Evolutionary conservation across 2,329 filamentous ascomycete species (phyloP).

Genomic region (Pseudogymnoascus sp.): DNA sequence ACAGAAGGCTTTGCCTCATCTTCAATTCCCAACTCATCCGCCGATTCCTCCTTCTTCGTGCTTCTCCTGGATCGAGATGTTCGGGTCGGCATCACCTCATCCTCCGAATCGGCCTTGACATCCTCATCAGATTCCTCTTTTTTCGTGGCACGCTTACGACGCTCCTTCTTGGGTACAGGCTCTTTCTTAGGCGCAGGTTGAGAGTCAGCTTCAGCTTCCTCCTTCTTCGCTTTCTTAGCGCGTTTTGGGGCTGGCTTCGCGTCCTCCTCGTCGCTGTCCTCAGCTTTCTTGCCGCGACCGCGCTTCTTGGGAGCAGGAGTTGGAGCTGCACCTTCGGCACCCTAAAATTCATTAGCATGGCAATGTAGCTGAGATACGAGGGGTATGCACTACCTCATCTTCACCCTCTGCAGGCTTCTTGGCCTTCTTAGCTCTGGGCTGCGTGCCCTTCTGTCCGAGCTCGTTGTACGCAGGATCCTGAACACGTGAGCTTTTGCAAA

Average conservation of each 20-base stretch:
- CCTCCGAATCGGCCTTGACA: conserved; percentile 10
- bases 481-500: neutral
- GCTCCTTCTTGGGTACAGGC: conserved; percentile 15
- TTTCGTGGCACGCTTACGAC: conserved; percentile 29
- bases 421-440: conserved; percentile 18
- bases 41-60: conserved; percentile 27
- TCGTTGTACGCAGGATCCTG: conserved; percentile 29
- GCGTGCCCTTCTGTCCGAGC: conserved; percentile 23
- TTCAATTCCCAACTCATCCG: conserved; percentile 18
- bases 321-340: neutral
- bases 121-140: conserved; percentile 14
- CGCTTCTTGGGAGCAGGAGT: conserved; percentile 31
- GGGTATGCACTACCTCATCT: conserved; percentile 11
- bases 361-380: neutral
- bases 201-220: conserved; percentile 6
- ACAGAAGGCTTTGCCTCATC: neutral
- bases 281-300: conserved; percentile 21
- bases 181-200: conserved; percentile 10
- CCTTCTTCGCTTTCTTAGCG: conserved; percentile 7
- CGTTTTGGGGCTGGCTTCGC: conserved; percentile 9
- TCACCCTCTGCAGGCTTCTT: conserved; percentile 11
- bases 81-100: conserved; percentile 5
- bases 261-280: conserved; percentile 14
- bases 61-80: conserved; percentile 27
- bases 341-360: conserved; percentile 11